Evolutionary conservation across 768 basidiomycete genomes (phyloP), one percentile per base, ranked within the genome.

Genomic region (Tulasnella sp.): DNA sequence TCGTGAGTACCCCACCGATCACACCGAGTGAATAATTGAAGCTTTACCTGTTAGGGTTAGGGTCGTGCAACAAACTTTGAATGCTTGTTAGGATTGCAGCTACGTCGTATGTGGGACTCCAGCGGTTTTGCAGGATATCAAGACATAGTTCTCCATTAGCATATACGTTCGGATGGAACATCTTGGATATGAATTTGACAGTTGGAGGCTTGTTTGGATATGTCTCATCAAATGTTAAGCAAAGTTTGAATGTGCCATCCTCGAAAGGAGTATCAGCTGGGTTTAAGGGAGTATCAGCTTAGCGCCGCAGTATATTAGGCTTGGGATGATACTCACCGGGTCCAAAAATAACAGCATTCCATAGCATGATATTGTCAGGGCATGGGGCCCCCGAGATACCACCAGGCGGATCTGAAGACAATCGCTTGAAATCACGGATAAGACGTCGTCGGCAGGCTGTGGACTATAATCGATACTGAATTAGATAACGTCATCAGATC

Each of bases 81-180:
- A 99, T 93, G 58, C 82, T 86, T 7, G 95, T 99, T 60, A 99
- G 72, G 67, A 98, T 96, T 25, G 95, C 95, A 16, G 92, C 90
- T 48, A 99, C 95, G 62, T 99, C 95, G 66, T 99, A 99, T 1
- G 95, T 98, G 5, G 95, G 95, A 22, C 84, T 88, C 95, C 95
- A 99, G 20, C 95, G 75, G 64, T 99, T 99, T 70, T 99, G 95
- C 31, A 99, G 75, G 61, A 98, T 99, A 66, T 98, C 95, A 45
- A 99, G 74, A 64, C 95, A 99, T 45, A 99, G 83, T 64, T 98
- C 93, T 56, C 95, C 95, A 60, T 95, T 96, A 39, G 86, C 85
- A 66, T 98, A 99, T 8, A 99, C 92, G 69, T 98, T 99, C 0
- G 95, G 95, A 64, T 99, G 93, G 69, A 99, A 98, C 93, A 98